Conservation (phyloP, 768 basidiomycete species). For the Lentinus tigrinus region DNA sequence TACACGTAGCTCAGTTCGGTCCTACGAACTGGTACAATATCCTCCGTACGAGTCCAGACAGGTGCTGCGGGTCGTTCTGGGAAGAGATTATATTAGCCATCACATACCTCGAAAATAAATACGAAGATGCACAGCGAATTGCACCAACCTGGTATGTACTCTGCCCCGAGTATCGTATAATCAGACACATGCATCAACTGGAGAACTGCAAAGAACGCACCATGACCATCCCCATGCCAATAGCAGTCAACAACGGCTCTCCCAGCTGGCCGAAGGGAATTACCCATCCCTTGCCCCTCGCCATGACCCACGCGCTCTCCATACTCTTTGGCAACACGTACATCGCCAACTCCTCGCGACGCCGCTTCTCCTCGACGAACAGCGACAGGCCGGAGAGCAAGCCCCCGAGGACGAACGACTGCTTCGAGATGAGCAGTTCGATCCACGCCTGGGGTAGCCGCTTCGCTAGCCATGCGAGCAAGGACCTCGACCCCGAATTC, state of each 20-base stretch:
- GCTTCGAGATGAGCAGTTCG: slow-evolving; percentile 62
- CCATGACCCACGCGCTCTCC: slow-evolving; percentile 87
- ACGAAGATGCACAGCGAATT: no score
- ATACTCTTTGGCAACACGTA: slow-evolving; percentile 86
- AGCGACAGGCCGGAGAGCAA: slow-evolving; percentile 73
- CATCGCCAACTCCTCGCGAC: slow-evolving; percentile 92
- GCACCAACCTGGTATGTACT: slow-evolving; percentile 67
- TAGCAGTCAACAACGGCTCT: slow-evolving; percentile 62
- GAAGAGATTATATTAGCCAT: not conserved
- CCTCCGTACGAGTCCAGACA: slow-evolving; percentile 77
- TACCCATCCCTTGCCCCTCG: slow-evolving; percentile 73
- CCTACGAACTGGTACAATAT: slow-evolving; percentile 90
- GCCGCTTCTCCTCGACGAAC: slow-evolving; percentile 82
- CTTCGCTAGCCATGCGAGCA: slow-evolving; percentile 32
- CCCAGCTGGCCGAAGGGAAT: slow-evolving; percentile 69
- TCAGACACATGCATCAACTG: not conserved
- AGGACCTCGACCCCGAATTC: slow-evolving; percentile 24
- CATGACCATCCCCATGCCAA: slow-evolving; percentile 94
- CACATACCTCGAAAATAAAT: no score
- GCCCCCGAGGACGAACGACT: slow-evolving; percentile 74
- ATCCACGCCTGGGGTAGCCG: slow-evolving; percentile 39
- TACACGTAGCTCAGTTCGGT: slow-evolving; percentile 47
- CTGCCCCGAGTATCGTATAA: slow-evolving; percentile 39
- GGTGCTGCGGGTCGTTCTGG: slow-evolving; percentile 72
- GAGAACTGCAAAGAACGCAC: slow-evolving; percentile 35